Evolutionary conservation across 495 filamentous ascomycete species (phyloP), one percentile per base, ranked within the genome.

Genomic region (Paragyromitra xinjiangensis): DNA sequence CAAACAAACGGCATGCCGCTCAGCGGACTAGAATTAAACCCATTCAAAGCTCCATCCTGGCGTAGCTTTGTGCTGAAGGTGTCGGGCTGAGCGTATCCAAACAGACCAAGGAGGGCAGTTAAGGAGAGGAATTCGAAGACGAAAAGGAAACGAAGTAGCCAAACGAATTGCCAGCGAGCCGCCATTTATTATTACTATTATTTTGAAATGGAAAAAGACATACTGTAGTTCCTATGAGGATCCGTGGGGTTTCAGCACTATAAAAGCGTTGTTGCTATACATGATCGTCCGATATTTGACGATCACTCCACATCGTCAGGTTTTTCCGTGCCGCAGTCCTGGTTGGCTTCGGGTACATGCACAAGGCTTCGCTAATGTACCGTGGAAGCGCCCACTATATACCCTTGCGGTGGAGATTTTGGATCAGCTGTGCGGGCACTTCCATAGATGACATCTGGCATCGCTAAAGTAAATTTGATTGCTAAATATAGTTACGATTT

Each of bases 51-150:
- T 2, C 72, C 64, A 44, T 62, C 65, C 19, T 53, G 14, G 0
- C 72, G 51, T 7, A 75, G 65, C 12, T 61, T 53, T 6, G 72
- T 48, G 9, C 14, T 59, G 22, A 67, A 74, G 11, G 71, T 69
- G 11, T 74, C 56, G 6, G 71, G 64, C 48, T 74, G 51, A 22
- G 63, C 45, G 16, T 74, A 69, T 16, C 71, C 71, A 19, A 74
- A 59, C 9, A 74, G 39, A 29, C 71, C 71, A 4, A 74, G 71
- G 8, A 74, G 64, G 1, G 71, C 39, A 2, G 71, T 74, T 39
- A 74, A 66, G 51, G 34, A 8, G 14, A 69, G 51, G 14, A 62
- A 74, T 42, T 69, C 51, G 22, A 74, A 34, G 2, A 59, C 2
- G 39, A 69, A 63, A 3, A 74, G 64, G 37, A 51, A 37, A 0